Percentiles rank a stretch among this genome's conserved stretches.
phyloP scores from a whole-genome alignment of 2,329 filamentous ascomycete species.

The Alternaria incomplexa region DNA sequence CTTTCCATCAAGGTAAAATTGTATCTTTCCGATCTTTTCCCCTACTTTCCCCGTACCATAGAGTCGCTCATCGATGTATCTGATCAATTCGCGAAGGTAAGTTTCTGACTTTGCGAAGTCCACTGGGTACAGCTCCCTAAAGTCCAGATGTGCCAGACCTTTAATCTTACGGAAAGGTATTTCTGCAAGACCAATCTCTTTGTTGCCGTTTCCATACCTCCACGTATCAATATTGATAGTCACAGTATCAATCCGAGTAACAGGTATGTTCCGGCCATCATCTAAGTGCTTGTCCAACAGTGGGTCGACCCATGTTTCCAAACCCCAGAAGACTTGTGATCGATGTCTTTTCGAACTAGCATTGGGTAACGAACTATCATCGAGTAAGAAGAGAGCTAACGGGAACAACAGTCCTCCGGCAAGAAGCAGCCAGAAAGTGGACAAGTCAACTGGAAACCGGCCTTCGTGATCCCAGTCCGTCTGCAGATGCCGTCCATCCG shows the following conservation, averaged over 20 bases:
- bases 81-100: background rate
- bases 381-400: background rate
- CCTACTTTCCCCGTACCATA: background rate
- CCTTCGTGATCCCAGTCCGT: background rate
- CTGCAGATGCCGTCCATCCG: background rate
- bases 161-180: background rate
- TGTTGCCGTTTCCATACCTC: background rate
- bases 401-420: background rate
- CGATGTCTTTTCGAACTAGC: background rate
- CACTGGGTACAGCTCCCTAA: background rate
- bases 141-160: background rate
- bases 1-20: background rate
- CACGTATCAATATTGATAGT: background rate
- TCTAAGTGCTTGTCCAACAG: background rate
- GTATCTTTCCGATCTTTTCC: background rate
- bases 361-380: background rate
- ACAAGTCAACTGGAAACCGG: background rate
- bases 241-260: background rate
- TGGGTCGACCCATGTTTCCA: constrained; percentile 1
- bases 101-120: background rate
- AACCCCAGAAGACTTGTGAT: background rate
- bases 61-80: background rate
- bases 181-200: background rate
- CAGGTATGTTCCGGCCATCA: background rate
- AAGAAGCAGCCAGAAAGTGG: background rate